Conservation (phyloP, 768 basidiomycete genomes). For the Tremella fuciformis region DNA sequence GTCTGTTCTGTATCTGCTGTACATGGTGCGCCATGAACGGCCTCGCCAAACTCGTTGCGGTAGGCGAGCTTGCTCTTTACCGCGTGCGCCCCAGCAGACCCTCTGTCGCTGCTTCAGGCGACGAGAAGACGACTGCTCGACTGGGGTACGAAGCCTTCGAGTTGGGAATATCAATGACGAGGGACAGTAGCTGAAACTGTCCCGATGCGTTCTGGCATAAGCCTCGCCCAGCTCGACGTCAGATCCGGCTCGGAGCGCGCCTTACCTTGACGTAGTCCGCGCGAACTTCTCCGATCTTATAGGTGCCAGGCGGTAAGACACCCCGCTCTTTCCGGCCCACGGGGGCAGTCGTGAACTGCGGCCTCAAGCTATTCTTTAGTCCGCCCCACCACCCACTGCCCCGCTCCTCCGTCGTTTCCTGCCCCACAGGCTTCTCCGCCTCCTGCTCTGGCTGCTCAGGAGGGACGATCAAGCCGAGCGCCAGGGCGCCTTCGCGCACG, state of each 20-base stretch:
- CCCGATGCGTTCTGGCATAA: conserved; percentile 42
- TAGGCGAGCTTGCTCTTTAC: too few relatives aligned
- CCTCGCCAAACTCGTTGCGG: too few relatives aligned
- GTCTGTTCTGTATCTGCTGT: too few relatives aligned
- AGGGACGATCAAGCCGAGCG: conserved; percentile 14
- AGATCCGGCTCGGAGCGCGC: neutral
- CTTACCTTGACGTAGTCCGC: conserved; percentile 51
- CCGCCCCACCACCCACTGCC: neutral
- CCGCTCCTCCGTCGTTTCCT: neutral
- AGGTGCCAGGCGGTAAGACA: conserved; percentile 48
- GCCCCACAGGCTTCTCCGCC: neutral
- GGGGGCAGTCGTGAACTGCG: neutral
- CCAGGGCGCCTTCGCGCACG: conserved; percentile 12
- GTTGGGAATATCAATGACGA: conserved; percentile 48
- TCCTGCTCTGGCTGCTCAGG: neutral
- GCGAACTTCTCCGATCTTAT: conserved; percentile 46
- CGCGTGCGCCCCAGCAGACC: conserved; percentile 36
- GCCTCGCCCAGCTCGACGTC: neutral
- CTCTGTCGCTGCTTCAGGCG: conserved; percentile 43
- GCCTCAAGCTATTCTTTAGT: conserved; percentile 1
- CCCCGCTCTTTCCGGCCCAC: conserved; percentile 21
- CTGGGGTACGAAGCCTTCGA: conserved; percentile 38
- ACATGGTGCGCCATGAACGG: too few relatives aligned
- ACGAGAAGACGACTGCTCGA: conserved; percentile 45
- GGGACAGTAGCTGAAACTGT: conserved; percentile 41